Conservation (phyloP, 75 land plant genomes). For the Pinus taeda region DNA sequence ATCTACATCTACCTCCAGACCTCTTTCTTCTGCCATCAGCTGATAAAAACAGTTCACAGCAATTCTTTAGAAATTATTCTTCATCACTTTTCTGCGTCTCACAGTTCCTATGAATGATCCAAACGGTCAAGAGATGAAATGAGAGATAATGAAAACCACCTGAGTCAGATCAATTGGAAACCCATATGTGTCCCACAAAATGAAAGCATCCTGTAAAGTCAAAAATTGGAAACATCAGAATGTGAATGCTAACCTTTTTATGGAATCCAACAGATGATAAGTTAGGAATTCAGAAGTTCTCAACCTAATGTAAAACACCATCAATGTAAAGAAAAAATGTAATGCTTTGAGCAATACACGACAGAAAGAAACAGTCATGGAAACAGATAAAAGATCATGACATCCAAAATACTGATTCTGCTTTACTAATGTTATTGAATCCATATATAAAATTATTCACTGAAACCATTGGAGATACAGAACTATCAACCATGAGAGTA, state of each 20-base stretch:
- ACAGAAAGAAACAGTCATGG: background rate
- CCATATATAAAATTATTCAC: background rate
- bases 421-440: background rate
- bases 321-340: background rate
- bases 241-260: background rate
- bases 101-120: background rate
- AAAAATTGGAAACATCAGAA: background rate
- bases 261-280: background rate
- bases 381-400: background rate
- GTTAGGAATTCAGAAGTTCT: background rate
- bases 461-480: too few relatives aligned
- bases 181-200: slow-evolving; percentile 93
- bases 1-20: slow-evolving; percentile 67
- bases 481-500: too few relatives aligned
- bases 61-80: background rate
- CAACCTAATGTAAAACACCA: background rate
- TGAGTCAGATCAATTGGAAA: slow-evolving; percentile 94
- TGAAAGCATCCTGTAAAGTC: slow-evolving; percentile 81
- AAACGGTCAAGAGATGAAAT: background rate
- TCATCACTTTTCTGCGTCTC: background rate
- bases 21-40: slow-evolving; percentile 97
- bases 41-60: slow-evolving; percentile 17
- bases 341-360: background rate
- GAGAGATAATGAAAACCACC: slow-evolving; percentile 28
- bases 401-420: background rate